Base-by-base conservation (phyloP, 2,329 filamentous ascomycete species). In the Fusarium anguioides region DNA sequence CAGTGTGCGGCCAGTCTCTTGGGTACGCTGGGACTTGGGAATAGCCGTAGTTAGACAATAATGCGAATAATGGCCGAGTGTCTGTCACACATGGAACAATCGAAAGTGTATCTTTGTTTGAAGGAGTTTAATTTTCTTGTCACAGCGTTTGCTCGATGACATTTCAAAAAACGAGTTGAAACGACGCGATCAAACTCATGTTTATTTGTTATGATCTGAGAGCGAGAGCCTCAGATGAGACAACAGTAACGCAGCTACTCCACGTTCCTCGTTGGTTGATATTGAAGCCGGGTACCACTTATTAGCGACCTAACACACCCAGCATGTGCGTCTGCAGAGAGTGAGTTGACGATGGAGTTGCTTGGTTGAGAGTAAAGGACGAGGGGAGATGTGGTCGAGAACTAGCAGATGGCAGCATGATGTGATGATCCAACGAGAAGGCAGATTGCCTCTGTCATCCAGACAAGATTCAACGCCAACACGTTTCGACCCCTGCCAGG, bases 171-270 rank as follows among this genome's bases (percentile, higher is more conserved):
- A 36, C 50, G 49, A 52, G 45, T 60, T 18, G 39, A 47, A 37
- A 21, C 57, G 60, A 72, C 69, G 64, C 69, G 67, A 53, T 60
- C 45, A 54, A 64, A 63, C 47, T 47, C 52, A 56, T 64, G 48
- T 65, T 63, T 56, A 60, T 68, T 68, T 72, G 65, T 72, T 72
- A 65, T 72, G 70, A 69, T 71, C 45, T 33, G 65, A 69, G 49
- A 59, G 33, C 42, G 41, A n/a, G n/a, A n/a, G 6, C 27, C 27
- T 63, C 64, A 40, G 33, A 35, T 68, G 70, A 72, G 70, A 72
- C 70, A 72, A 59, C 49, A 63, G 35, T 63, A 45, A 48, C 44
- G 44, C 27, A 48, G 44, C 18, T 35, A 58, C 64, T 31, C 50
- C 59, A 64, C 44, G 29, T 23, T 63, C 33, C 51, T 23, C 21